Evolutionary conservation across 768 basidiomycete genomes (phyloP).

Genomic region (Suillus subaureus): DNA sequence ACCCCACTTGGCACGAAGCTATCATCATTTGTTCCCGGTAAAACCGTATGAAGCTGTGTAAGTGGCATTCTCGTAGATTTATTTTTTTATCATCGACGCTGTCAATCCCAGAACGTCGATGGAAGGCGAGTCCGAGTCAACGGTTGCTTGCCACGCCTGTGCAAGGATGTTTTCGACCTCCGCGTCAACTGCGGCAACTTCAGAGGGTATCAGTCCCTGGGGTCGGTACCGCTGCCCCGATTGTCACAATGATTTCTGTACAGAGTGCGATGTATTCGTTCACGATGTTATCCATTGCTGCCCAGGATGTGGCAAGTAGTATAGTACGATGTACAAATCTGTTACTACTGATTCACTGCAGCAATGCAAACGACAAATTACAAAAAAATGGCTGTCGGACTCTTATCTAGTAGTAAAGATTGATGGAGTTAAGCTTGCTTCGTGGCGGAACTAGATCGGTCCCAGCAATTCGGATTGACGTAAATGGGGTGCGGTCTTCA

Average conservation of each 20-base stretch:
- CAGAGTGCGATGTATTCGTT: conserved; percentile 95
- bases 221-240: conserved; percentile 90
- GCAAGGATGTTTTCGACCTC: conserved; percentile 64
- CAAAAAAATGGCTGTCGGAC: too few relatives aligned
- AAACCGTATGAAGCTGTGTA: conserved; percentile 82
- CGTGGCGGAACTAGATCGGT: neutral
- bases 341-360: neutral
- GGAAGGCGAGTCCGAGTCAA: conserved; percentile 38
- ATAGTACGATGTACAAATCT: conserved; percentile 15
- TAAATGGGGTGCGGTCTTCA: neutral
- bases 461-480: neutral
- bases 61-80: conserved; percentile 35
- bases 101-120: conserved; percentile 38
- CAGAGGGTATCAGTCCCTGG: conserved; percentile 77
- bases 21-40: conserved; percentile 95
- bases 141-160: conserved; percentile 73
- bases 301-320: conserved; percentile 75
- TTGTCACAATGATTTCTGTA: conserved; percentile 86
- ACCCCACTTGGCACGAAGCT: conserved; percentile 94
- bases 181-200: conserved; percentile 36
- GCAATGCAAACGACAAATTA: too few relatives aligned
- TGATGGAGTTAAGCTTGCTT: neutral
- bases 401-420: too few relatives aligned
- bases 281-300: conserved; percentile 96
- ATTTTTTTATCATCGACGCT: conserved; percentile 5